A percentile compares a stretch with the other conserved stretches of the same genome.
Conservation (phyloP, 2,329 filamentous ascomycete species). For the Chrysoporthe deuterocubensis region DNA sequence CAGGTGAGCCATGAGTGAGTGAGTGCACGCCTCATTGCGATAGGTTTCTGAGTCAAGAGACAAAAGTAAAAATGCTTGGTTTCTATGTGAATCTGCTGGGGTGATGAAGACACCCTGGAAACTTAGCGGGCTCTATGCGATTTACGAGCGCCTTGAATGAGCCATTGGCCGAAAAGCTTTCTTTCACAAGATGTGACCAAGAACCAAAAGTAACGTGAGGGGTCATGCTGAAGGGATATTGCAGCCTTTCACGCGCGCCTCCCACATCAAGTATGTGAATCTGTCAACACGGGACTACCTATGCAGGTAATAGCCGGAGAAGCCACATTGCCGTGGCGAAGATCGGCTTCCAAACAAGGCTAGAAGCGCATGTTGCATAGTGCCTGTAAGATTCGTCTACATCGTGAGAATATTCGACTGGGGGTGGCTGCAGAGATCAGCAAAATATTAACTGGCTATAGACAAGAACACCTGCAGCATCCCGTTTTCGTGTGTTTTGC, state of each 20-base stretch:
- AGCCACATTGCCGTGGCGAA: neutral
- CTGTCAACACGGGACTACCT: neutral
- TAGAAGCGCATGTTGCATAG: neutral
- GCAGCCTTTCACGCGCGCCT: neutral
- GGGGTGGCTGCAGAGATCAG: neutral
- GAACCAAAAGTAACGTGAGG: neutral
- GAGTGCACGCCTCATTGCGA: neutral
- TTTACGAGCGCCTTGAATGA: neutral
- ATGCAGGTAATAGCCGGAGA: constrained; percentile 3
- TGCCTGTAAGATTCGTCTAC: neutral
- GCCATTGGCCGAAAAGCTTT: neutral
- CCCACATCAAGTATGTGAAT: neutral
- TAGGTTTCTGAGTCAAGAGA: neutral
- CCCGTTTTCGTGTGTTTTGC: neutral
- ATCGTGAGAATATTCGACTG: neutral
- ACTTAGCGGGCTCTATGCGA: neutral
- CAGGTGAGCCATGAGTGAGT: neutral
- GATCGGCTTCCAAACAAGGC: neutral
- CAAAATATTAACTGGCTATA: neutral
- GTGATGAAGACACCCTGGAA: neutral
- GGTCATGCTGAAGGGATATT: neutral
- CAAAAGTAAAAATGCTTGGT: neutral
- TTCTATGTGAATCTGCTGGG: neutral
- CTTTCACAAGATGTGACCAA: too few relatives aligned
- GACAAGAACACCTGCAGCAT: neutral